These are phyloP conservation scores for Emergomyces orientalis DNA, from an alignment of 2,329 filamentous ascomycete genomes.

Conservation along the genomic window DNA sequence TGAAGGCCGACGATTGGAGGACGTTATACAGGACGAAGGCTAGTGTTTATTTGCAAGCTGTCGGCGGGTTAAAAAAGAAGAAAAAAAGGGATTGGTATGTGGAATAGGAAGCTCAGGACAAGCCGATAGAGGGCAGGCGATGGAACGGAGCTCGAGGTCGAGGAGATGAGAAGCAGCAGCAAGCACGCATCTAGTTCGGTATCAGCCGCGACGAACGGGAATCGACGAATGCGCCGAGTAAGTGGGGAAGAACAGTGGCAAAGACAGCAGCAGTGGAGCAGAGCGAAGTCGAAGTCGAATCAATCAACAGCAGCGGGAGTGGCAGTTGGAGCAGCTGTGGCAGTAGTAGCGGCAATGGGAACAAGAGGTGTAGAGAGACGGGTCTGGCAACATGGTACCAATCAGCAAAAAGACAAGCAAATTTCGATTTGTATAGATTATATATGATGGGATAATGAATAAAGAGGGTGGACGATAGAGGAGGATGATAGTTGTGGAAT, in stretches of 20 bases:
- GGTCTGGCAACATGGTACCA: background rate
- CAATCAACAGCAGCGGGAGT: background rate
- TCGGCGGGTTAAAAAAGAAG: background rate
- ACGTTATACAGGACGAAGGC: background rate
- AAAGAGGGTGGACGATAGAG: no score
- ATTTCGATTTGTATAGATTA: background rate
- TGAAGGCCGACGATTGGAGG: background rate
- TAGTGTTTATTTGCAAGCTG: background rate
- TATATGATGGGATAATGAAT: no score
- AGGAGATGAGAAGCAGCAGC: no score
- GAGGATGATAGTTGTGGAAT: no score
- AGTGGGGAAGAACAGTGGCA: no score
- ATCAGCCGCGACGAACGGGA: background rate
- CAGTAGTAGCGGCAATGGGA: background rate
- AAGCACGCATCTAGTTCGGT: no score
- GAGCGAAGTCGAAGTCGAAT: background rate
- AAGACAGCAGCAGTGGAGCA: no score
- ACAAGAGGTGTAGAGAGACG: no score
- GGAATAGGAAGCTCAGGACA: background rate
- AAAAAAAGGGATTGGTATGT: background rate
- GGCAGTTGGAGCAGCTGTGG: background rate
- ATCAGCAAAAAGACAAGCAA: background rate
- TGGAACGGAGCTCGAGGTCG: background rate
- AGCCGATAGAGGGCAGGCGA: no score
- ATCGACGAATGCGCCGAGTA: background rate